These are phyloP conservation scores for Anastatica hierochuntica DNA, from an alignment of 345 rosid genomes.

Conservation along the genomic window DNA sequence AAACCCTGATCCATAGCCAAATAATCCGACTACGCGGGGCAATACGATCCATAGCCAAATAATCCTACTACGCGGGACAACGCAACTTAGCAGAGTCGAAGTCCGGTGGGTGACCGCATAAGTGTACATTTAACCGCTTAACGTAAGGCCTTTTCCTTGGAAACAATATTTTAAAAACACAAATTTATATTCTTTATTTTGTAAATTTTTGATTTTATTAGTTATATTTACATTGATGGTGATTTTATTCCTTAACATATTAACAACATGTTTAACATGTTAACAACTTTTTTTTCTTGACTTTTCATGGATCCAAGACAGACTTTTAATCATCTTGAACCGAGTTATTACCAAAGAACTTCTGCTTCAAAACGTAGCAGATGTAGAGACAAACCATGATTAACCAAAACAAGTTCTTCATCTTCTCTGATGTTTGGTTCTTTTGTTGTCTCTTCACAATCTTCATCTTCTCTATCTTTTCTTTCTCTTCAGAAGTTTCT, in stretches of 20 bases:
- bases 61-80: too few relatives aligned
- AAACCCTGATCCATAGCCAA: too few relatives aligned
- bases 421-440: conserved; percentile 14
- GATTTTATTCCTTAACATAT: not conserved
- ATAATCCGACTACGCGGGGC: too few relatives aligned
- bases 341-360: conserved; percentile 17
- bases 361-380: conserved; percentile 26
- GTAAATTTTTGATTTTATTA: conserved; percentile 12
- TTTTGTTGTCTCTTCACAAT: conserved; percentile 1
- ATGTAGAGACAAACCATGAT: conserved; percentile 22
- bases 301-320: not conserved
- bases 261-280: too few relatives aligned
- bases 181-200: not conserved
- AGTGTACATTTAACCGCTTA: too few relatives aligned
- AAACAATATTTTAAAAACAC: too few relatives aligned
- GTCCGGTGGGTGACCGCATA: too few relatives aligned
- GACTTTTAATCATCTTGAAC: conserved; percentile 1
- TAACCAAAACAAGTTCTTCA: conserved; percentile 23
- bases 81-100: too few relatives aligned
- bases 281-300: conserved; percentile 1
- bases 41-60: too few relatives aligned
- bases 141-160: too few relatives aligned
- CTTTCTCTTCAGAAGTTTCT: conserved; percentile 17
- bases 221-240: conserved; percentile 5
- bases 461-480: conserved; percentile 17